Conservation (phyloP, 1,139 yeast genomes). For the Geotrichum bryndzae region DNA sequence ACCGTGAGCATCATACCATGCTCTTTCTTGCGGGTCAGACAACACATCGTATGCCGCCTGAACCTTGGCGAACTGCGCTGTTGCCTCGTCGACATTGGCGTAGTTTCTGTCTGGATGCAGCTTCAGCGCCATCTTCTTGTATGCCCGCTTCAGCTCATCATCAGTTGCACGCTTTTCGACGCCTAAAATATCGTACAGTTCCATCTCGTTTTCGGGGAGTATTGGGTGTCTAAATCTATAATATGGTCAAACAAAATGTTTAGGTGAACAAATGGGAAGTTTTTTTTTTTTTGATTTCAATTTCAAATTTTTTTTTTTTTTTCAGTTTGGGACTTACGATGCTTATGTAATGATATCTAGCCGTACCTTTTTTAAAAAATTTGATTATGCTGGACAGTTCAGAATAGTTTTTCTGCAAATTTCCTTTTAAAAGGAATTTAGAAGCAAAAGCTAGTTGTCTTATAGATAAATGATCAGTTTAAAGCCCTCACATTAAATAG, state of each 20-base stretch:
- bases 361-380: background rate
- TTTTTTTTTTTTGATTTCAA: background rate
- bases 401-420: no score
- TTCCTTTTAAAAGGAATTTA: no score
- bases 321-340: background rate
- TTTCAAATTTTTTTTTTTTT: background rate
- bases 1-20: constrained; percentile 92
- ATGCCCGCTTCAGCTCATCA: constrained; percentile 78
- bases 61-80: constrained; percentile 69
- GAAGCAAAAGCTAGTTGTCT: no score
- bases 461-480: no score
- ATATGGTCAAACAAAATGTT: background rate
- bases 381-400: no score
- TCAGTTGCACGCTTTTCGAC: constrained; percentile 64
- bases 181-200: constrained; percentile 72
- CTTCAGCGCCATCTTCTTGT: constrained; percentile 79
- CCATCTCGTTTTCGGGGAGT: constrained; percentile 28
- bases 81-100: constrained; percentile 70
- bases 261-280: background rate
- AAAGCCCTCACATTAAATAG: no score
- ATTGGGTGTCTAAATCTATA: background rate
- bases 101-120: constrained; percentile 91
- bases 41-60: constrained; percentile 89
- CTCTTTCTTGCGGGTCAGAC: constrained; percentile 85
- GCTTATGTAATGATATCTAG: background rate